Base-by-base conservation (phyloP, 208 protist genomes). In the Balamuthia mandrillaris region DNA sequence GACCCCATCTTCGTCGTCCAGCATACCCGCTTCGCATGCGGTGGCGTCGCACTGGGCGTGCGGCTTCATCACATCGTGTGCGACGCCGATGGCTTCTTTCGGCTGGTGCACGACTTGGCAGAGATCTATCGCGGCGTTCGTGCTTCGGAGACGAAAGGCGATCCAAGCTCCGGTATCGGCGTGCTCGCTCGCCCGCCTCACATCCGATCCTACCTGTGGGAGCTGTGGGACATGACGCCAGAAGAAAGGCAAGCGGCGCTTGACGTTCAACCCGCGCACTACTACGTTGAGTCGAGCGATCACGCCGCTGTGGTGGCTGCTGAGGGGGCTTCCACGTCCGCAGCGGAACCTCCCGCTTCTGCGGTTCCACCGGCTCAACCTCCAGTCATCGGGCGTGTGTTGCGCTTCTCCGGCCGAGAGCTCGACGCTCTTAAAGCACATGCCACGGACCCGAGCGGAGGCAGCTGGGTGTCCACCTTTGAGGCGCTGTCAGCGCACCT, bases 11-110 rank as follows among this genome's bases (percentile, higher is more conserved):
- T 83, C 18, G 45, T 54, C 27, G 52, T 83, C 12, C 45, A 83
- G 75, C 75, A 83, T 44, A 83, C 75, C 16, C 75, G 75, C 56
- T 83, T 83, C 27, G 75, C 60, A 31, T 83, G 75, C 42, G 75
- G 75, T 4, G 27, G 75, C 60, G 75, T 83, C 41, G 33, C 75
- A 54, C 75, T 83, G 33, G 75, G 75, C 52, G 37, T 83, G 60
- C 75, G 52, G 18, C 44, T 83, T 24, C 75, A 42, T 27, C 75
- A 83, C 75, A 44, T 33, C 18, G 75, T 83, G 18, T 65, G 75
- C 29, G 75, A 83, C 27, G 44, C 51, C 56, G 75, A 65, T 24
- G 75, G 75, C 37, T 83, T 54, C 75, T 83, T 83, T 31, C 75
- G 66, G 75, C 31, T 83, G 9, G 52, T 83, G 52, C 75, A 35